Conservation (phyloP, 352 stramenopile genomes). For the Saprolegnia diclina region DNA sequence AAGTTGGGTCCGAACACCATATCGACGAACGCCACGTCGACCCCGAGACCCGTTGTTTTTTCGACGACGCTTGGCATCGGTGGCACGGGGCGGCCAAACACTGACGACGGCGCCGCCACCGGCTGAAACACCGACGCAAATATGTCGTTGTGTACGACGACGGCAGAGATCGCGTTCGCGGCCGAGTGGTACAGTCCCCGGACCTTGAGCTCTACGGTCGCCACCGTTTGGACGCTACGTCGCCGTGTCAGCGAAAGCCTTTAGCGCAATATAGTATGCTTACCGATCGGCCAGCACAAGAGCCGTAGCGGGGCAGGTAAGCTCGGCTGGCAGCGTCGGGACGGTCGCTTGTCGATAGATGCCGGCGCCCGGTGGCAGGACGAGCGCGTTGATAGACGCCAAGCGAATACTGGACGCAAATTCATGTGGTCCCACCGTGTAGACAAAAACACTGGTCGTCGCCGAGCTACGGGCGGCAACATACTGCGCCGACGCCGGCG, state of each 20-base stretch:
- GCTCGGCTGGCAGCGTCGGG: slow-evolving; percentile 39
- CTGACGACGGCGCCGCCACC: not conserved
- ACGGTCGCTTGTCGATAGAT: slow-evolving; percentile 39
- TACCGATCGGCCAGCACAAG: not conserved
- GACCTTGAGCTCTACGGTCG: slow-evolving; percentile 40
- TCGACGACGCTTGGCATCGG: not conserved
- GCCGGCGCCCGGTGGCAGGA: slow-evolving; percentile 35
- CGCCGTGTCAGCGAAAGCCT: not conserved
- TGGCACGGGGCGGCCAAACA: too few species aligned
- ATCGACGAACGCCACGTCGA: slow-evolving; percentile 67
- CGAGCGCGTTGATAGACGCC: slow-evolving; percentile 51
- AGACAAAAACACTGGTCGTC: slow-evolving; percentile 46
- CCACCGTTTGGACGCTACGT: slow-evolving; percentile 2
- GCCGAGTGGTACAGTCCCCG: slow-evolving; percentile 63
- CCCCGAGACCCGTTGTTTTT: slow-evolving; percentile 51
- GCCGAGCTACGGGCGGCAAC: slow-evolving; percentile 38
- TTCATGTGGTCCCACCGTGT: slow-evolving; percentile 30
- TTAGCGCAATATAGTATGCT: not conserved
- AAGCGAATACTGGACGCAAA: not conserved
- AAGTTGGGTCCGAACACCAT: slow-evolving; percentile 41
- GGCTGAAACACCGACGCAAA: slow-evolving; percentile 39
- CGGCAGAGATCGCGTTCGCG: slow-evolving; percentile 44
- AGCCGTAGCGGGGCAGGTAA: slow-evolving; percentile 24
- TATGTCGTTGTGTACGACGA: slow-evolving; percentile 45
- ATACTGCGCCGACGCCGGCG: slow-evolving; percentile 37